These are phyloP conservation scores for Urochloa ruziziensis DNA, from an alignment of 176 grass and related monocot species.

Conservation along the genomic window DNA sequence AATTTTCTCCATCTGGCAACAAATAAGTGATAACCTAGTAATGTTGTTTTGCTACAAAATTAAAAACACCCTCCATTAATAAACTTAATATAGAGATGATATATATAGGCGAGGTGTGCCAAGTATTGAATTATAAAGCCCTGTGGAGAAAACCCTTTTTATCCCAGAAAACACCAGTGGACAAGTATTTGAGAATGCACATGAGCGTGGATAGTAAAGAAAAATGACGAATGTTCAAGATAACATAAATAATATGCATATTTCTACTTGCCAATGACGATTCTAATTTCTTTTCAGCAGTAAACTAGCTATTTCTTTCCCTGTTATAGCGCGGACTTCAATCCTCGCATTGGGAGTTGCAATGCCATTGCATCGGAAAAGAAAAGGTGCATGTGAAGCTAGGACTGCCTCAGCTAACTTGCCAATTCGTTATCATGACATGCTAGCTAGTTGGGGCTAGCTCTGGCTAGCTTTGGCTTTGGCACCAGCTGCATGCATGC, in stretches of 20 bases:
- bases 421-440: constrained; percentile 29
- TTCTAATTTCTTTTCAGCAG: not conserved
- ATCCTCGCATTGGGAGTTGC: constrained; percentile 6
- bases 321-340: not conserved
- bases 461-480: constrained; percentile 23
- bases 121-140: not conserved
- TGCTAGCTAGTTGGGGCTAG: not conserved
- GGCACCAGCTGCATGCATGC: not conserved
- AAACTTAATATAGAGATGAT: not conserved
- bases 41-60: not conserved
- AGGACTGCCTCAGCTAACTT: constrained; percentile 4
- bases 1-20: not conserved
- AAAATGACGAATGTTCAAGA: not conserved
- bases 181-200: not conserved
- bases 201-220: not conserved
- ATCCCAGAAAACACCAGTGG: not conserved
- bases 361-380: constrained; percentile 34
- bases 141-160: not conserved
- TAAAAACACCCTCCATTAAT: not conserved
- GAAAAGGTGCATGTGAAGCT: constrained; percentile 32
- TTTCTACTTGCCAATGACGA: not conserved
- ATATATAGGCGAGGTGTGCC: not conserved
- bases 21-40: not conserved
- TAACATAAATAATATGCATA: not conserved
- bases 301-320: not conserved